A percentile compares a stretch with the other conserved stretches of the same genome.
phyloP scores from a whole-genome alignment of 768 basidiomycete species.

The Rhodotorula toruloides region DNA sequence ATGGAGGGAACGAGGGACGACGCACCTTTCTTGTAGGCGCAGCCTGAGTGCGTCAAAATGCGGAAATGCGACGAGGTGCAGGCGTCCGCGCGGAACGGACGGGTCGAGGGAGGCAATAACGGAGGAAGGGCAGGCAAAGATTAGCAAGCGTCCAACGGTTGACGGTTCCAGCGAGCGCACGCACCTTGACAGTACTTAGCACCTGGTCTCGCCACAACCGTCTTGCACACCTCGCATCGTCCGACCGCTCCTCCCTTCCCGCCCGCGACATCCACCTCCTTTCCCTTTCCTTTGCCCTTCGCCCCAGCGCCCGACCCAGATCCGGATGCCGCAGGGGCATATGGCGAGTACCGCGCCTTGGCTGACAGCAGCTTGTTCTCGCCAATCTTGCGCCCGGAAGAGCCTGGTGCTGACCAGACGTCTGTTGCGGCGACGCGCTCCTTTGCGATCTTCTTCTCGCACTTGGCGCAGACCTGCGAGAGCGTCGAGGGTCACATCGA shows the following conservation, averaged over 20 bases:
- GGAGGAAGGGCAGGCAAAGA: too few relatives aligned
- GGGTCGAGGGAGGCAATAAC: neutral
- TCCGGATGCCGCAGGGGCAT: constrained; percentile 21
- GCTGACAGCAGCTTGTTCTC: constrained; percentile 35
- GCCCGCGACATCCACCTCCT: constrained; percentile 12
- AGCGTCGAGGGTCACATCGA: too few relatives aligned
- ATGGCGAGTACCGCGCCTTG: constrained; percentile 34
- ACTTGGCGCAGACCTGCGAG: constrained; percentile 37
- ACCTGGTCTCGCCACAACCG: constrained; percentile 19
- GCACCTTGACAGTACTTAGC: constrained; percentile 38
- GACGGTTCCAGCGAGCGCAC: too few relatives aligned
- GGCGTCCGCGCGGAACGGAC: too few relatives aligned
- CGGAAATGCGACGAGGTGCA: neutral
- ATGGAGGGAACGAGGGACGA: too few relatives aligned
- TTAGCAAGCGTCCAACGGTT: too few relatives aligned
- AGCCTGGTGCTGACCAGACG: constrained; percentile 22
- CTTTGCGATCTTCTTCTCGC: constrained; percentile 36
- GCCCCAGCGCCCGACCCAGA: neutral
- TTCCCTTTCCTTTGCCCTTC: neutral
- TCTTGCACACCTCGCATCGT: constrained; percentile 25
- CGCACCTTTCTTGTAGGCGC: constrained; percentile 17
- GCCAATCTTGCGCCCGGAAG: constrained; percentile 26
- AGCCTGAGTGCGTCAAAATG: constrained; percentile 1
- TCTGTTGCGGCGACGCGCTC: constrained; percentile 22
- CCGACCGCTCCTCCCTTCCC: constrained; percentile 13